Conservation (phyloP, 768 basidiomycete species). For the Phaffia australis region DNA sequence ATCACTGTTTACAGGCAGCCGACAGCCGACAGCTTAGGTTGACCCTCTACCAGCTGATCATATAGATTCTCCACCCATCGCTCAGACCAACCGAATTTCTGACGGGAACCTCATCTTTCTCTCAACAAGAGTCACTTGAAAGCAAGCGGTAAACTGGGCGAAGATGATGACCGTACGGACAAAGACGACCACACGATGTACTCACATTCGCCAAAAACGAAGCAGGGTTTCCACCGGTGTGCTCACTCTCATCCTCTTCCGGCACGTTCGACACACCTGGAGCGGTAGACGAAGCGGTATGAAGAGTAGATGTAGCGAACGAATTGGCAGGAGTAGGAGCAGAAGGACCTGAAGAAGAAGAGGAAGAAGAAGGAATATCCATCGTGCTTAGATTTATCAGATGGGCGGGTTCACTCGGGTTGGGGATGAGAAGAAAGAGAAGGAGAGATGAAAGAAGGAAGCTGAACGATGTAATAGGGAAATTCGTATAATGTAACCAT, state of each 20-base stretch:
- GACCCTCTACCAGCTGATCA: slow-evolving; percentile 25
- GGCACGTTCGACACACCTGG: slow-evolving; percentile 10
- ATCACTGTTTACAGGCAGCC: slow-evolving; percentile 20
- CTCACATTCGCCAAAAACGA: slow-evolving; percentile 37
- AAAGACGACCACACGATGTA: slow-evolving; percentile 30
- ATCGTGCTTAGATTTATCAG: neutral
- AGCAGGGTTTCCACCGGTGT: slow-evolving; percentile 33
- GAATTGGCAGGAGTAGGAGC: slow-evolving; percentile 20
- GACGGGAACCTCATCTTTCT: neutral
- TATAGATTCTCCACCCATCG: slow-evolving; percentile 22
- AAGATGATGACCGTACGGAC: slow-evolving; percentile 28
- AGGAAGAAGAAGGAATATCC: neutral
- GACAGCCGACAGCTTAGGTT: too few relatives aligned
- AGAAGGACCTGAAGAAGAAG: neutral
- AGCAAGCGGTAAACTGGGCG: slow-evolving; percentile 1
- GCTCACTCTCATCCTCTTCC: slow-evolving; percentile 47
- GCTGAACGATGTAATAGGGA: too few relatives aligned
- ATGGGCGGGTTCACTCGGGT: neutral
- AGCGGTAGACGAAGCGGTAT: neutral
- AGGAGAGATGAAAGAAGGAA: neutral
- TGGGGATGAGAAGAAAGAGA: neutral
- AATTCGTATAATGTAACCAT: too few relatives aligned
- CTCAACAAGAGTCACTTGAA: neutral
- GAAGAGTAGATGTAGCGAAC: neutral
- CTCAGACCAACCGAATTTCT: too few relatives aligned